phyloP scores from a whole-genome alignment of 352 stramenopile species.

The Plasmopara viticola region DNA sequence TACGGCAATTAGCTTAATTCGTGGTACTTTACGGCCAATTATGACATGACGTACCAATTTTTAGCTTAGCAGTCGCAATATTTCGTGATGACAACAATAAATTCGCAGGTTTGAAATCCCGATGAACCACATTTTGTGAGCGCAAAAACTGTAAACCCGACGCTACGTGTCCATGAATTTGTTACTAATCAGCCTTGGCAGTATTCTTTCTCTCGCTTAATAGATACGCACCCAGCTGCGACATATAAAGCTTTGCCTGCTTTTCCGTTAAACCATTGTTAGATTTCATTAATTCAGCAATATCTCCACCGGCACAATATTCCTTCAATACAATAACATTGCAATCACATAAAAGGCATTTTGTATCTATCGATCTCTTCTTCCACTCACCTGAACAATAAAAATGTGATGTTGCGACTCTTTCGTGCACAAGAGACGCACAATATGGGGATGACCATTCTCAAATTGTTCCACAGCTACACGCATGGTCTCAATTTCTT shows the following conservation, averaged over 20 bases:
- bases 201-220: background rate
- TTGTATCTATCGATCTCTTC: background rate
- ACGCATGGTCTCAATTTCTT: constrained; percentile 83
- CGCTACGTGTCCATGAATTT: constrained; percentile 19
- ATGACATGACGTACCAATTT: constrained; percentile 45
- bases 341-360: background rate
- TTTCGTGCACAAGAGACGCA: constrained; percentile 73
- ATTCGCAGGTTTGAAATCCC: constrained; percentile 74
- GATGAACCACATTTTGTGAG: constrained; percentile 71
- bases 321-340: constrained; percentile 28
- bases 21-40: background rate
- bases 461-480: constrained; percentile 81
- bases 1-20: constrained; percentile 22
- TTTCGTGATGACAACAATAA: constrained; percentile 70
- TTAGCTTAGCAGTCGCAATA: constrained; percentile 53
- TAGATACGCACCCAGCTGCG: constrained; percentile 47
- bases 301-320: constrained; percentile 71
- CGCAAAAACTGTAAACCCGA: constrained; percentile 68
- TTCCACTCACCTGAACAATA: constrained; percentile 53
- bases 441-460: constrained; percentile 81
- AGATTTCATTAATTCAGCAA: constrained; percentile 66
- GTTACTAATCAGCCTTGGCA: background rate
- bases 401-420: constrained; percentile 79
- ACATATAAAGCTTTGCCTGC: constrained; percentile 73
- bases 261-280: constrained; percentile 52